Base-by-base conservation (phyloP, 2,329 filamentous ascomycete genomes). In the Xylariaceae sp. region DNA sequence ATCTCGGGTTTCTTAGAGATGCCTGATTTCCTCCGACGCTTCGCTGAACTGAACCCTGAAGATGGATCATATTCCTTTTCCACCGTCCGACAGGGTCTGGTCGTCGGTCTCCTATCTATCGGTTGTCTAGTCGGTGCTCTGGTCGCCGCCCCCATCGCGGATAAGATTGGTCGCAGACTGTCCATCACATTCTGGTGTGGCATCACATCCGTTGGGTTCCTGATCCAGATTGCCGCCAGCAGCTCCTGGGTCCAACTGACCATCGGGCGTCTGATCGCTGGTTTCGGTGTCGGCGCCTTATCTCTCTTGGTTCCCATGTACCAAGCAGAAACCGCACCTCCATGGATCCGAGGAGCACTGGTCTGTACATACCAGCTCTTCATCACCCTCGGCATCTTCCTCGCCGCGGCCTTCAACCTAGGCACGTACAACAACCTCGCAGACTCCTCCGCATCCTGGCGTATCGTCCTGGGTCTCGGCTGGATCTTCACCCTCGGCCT, bases 241-340 rank as follows among this genome's bases (percentile, higher is more conserved):
- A 61, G 59, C 2, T 71, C 71, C 9, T 89, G 86, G 85, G 81
- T 81, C 43, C 86, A 89, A 61, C 73, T 88, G 52, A 84, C 84
- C 58, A 72, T 85, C 42, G 86, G 86, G 13, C 75, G 87, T 49
- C 80, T 83, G 60, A 75, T 87, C 14, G 81, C 83, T 13, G 87
- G 86, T 47, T 72, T 88, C 1, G 85, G 85, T 13, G 84, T 90
- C 40, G 87, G 87, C 49, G 81, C 79, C 0, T 68, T 88, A 1
- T 84, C 80, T 10, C 78, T 87, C 5, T 69, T 84, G 12, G 83
- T 86, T 0, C 84, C 84, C n/a, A 85, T 89, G 82, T 89, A 88
- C 64, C 84, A 88, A 62, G 81, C 81, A n/a, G 87, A 90, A 69
- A 86, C 80, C 6, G 81, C 83, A 0, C 87, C 87, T 0, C 77